These are phyloP conservation scores for Gymnopilus dilepis DNA, from an alignment of 768 basidiomycete species.

Conservation along the genomic window DNA sequence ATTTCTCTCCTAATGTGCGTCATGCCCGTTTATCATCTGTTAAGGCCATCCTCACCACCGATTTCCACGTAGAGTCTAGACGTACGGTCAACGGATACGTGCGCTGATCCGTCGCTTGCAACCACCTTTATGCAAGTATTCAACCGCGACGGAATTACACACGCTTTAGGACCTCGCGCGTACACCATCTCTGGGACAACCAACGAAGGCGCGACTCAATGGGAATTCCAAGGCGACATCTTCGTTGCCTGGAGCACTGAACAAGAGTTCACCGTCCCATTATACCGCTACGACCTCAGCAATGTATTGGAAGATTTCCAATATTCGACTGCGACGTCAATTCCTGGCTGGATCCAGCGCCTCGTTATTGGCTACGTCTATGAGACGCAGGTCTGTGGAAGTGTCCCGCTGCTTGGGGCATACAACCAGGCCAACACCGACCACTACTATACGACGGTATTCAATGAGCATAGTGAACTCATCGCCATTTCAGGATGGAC, in stretches of 20 bases:
- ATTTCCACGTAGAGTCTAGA: no score
- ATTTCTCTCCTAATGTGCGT: no score
- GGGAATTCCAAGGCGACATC: neutral
- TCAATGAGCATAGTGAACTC: neutral
- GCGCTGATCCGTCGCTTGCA: neutral
- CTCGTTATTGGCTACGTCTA: neutral
- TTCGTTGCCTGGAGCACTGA: neutral
- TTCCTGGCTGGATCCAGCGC: neutral
- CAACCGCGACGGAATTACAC: neutral
- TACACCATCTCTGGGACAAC: neutral
- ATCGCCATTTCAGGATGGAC: neutral
- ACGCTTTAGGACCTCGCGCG: neutral
- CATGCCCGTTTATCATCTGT: no score
- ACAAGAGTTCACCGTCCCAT: neutral
- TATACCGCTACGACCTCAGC: neutral
- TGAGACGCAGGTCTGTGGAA: slow-evolving; percentile 5
- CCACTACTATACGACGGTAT: slow-evolving; percentile 10
- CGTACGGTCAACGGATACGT: neutral
- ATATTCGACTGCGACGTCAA: neutral
- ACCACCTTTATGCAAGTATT: neutral
- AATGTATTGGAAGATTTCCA: neutral
- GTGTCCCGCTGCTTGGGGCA: neutral
- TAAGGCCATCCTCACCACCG: no score
- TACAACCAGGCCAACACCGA: neutral
- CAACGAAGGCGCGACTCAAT: neutral